A percentile compares a stretch with the other conserved stretches of the same genome.
Evolutionary conservation across 352 stramenopile species (phyloP).

Genomic region (Pythium phragmitis): DNA sequence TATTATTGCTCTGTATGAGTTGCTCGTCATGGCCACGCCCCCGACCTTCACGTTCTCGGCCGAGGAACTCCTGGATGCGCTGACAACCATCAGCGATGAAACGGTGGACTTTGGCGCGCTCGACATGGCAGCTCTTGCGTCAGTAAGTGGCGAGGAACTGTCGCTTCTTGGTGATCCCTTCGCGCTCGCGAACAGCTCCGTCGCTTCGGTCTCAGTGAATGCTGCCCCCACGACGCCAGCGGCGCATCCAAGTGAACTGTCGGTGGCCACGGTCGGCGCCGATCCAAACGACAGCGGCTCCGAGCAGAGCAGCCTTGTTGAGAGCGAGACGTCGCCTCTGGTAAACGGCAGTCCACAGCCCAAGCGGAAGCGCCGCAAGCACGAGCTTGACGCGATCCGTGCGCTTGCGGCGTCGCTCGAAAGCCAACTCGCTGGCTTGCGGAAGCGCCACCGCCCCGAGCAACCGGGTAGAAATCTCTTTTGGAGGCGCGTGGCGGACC

Average conservation of each 20-base stretch:
- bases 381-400: slow-evolving; percentile 56
- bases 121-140: background rate
- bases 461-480: slow-evolving; percentile 33
- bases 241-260: background rate
- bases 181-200: background rate
- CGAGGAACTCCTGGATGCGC: slow-evolving; percentile 46
- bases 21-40: background rate
- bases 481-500: slow-evolving; percentile 49
- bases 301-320: slow-evolving; percentile 9
- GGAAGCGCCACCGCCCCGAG: slow-evolving; percentile 26
- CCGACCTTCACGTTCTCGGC: slow-evolving; percentile 39
- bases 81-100: slow-evolving; percentile 34
- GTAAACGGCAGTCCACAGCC: slow-evolving; percentile 22
- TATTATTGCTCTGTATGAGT: too few relatives aligned
- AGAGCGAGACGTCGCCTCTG: slow-evolving; percentile 1
- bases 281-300: slow-evolving; percentile 18
- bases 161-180: background rate
- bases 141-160: background rate
- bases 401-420: slow-evolving; percentile 40
- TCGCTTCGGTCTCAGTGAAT: background rate
- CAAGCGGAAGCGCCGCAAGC: slow-evolving; percentile 52
- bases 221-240: too few relatives aligned
- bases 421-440: slow-evolving; percentile 41
- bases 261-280: background rate
- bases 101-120: slow-evolving; percentile 2